Conservation (phyloP, 345 rosid species). For the Schrenkiella parvula region DNA sequence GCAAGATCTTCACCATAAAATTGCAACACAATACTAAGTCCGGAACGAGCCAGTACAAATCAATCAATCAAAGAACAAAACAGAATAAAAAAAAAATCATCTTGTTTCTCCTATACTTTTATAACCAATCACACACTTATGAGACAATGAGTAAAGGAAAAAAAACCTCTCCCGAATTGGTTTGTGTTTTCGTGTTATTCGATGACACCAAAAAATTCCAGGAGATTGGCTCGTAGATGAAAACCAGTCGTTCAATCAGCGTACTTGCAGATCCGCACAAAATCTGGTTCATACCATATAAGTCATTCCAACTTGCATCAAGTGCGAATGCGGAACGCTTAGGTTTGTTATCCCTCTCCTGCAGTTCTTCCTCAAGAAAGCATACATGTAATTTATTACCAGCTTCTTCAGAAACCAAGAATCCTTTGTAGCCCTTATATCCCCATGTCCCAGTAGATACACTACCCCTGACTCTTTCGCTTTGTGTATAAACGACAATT, state of each 20-base stretch:
- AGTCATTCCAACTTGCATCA: conserved; percentile 99
- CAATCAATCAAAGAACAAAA: conserved; percentile 18
- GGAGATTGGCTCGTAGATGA: conserved; percentile 12
- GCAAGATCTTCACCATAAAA: not conserved
- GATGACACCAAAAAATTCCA: not conserved
- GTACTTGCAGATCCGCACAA: not conserved
- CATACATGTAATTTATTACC: conserved; percentile 87
- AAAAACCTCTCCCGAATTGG: not conserved
- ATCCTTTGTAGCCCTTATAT: conserved; percentile 89
- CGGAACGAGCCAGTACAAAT: conserved; percentile 6
- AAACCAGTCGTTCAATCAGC: not conserved
- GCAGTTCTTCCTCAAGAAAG: conserved; percentile 90
- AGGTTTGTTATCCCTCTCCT: conserved; percentile 89
- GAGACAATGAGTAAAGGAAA: conserved; percentile 10
- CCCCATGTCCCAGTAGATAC: conserved; percentile 97
- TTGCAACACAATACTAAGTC: conserved; percentile 8
- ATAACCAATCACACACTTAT: conserved; percentile 5
- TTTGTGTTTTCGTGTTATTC: conserved; percentile 10
- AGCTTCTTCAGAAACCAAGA: conserved; percentile 97
- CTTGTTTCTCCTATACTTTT: conserved; percentile 22
- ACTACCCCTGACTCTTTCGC: conserved; percentile 97
- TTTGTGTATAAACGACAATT: conserved; percentile 81
- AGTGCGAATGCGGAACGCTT: conserved; percentile 88
- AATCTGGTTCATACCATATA: conserved; percentile 73
- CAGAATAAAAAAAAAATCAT: not conserved